Evolutionary conservation across 495 filamentous ascomycete genomes (phyloP).

Genomic region (Ramalina intermedia): DNA sequence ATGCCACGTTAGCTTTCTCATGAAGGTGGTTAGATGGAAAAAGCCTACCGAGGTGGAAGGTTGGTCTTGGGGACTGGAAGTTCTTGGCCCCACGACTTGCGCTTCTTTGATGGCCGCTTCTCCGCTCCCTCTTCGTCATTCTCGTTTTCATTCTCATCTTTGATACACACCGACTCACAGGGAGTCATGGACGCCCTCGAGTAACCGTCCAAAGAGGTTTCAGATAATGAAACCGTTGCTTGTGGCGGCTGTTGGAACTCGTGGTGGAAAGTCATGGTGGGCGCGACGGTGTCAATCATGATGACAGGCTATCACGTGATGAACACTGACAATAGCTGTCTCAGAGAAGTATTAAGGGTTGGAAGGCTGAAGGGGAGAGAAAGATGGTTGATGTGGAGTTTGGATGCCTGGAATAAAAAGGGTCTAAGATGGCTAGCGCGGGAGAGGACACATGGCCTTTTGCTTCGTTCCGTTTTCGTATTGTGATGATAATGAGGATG

Average conservation of each 20-base stretch:
- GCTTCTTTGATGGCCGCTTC: constrained; percentile 82
- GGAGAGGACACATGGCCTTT: constrained; percentile 11
- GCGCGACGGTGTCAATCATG: constrained; percentile 3
- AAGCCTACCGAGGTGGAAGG: constrained; percentile 72
- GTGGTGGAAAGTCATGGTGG: constrained; percentile 7
- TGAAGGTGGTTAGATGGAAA: neutral
- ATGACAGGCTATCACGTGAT: neutral
- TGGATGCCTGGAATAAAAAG: constrained; percentile 4
- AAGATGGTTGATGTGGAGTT: neutral
- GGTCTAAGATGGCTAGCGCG: neutral
- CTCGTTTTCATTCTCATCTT: constrained; percentile 17
- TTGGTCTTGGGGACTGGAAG: constrained; percentile 94
- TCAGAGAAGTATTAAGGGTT: neutral
- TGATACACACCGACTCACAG: constrained; percentile 5
- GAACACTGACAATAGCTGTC: neutral
- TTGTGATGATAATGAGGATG: too few relatives aligned
- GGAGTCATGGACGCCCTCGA: constrained; percentile 8
- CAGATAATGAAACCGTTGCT: constrained; percentile 36
- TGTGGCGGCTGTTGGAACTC: constrained; percentile 19
- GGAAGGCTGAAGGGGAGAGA: neutral
- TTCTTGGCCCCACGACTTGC: constrained; percentile 98
- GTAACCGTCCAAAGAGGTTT: constrained; percentile 26
- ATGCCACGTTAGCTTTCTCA: constrained; percentile 7
- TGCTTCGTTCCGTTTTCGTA: neutral
- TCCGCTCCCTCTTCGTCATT: constrained; percentile 28